Base-by-base conservation (phyloP, 2,329 filamentous ascomycete genomes). In the Calonectria crousiana region DNA sequence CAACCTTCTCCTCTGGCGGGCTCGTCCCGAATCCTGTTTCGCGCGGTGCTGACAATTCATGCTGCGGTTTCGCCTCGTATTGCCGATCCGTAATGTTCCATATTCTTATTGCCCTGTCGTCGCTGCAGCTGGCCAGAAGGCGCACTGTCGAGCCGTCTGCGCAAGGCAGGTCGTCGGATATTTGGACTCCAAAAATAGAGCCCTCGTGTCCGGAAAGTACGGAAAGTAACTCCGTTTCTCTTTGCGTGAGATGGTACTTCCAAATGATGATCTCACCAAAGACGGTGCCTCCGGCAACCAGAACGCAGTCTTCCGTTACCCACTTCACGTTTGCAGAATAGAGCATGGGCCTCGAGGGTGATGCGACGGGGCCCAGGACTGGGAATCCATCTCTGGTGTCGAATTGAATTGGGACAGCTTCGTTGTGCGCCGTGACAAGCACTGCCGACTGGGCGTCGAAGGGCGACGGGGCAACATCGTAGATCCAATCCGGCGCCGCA, bases 221-320 rank as follows among this genome's bases (percentile, higher is more conserved):
- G 71, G 86, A 89, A 5, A 92, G 84, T 26, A 91, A 84, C 77
- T 90, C 85, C 49, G 75, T 62, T 20, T 51, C 32, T 8, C 56
- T 70, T 4, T 58, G 13, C 62, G 66, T 41, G n/a, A 89, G 78
- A 60, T 86, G 85, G 78, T 92, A 95, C 77, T 93, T 94, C 97
- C 97, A 98, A 20, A 98, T 90, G 47, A 98, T 88, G 41, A 99
- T 94, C 83, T 98, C 96, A 4, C 97, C 97, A 84, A 98, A 98
- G 1, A 96, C 95, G 0, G 97, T 98, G 1, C 97, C 97, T 4
- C 94, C 94, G 9, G 95, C 95, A 66, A 98, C 90, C 26, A 98
- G 88, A 58, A 98, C 87, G 67, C 88, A 87, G 56, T 88, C 86
- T 8, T 84, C 69, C 9, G 89, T 88, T 10, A 92, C 84, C 89